Conservation (phyloP, 2,329 filamentous ascomycete genomes). For the Bertia moriformis region DNA sequence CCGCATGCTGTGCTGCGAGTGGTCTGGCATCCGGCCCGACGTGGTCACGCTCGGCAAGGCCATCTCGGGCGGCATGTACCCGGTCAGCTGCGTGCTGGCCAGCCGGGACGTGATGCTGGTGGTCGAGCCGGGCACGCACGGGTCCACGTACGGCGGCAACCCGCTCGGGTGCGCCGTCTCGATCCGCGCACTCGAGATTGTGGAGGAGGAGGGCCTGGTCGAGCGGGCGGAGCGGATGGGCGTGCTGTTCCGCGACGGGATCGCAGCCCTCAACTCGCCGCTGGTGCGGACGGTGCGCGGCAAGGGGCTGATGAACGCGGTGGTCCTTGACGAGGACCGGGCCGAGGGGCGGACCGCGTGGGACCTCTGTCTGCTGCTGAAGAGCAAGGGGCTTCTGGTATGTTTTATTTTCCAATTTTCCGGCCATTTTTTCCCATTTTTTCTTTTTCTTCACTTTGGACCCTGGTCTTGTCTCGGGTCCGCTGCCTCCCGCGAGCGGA, state of each 20-base stretch:
- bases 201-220: conserved; percentile 81
- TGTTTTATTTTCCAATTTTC: conserved; percentile 20
- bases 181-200: conserved; percentile 83
- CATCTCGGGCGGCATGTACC: conserved; percentile 96
- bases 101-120: conserved; percentile 88
- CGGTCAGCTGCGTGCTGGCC: conserved; percentile 84
- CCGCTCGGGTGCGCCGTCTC: conserved; percentile 89
- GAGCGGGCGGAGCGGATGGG: conserved; percentile 70
- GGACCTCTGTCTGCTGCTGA: conserved; percentile 91
- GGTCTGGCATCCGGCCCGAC: conserved; percentile 89
- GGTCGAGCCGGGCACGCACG: conserved; percentile 89
- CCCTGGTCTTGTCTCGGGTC: conserved; percentile 4
- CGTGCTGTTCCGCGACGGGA: conserved; percentile 65
- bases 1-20: conserved; percentile 83
- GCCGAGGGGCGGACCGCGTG: conserved; percentile 78
- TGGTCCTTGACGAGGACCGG: conserved; percentile 83
- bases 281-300: conserved; percentile 74
- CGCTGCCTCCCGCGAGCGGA: conserved; percentile 2
- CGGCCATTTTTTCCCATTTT: conserved; percentile 1
- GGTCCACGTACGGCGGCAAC: conserved; percentile 96
- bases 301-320: conserved; percentile 87
- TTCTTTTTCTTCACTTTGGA: conserved; percentile 3
- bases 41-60: conserved; percentile 91
- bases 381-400: conserved; percentile 86
- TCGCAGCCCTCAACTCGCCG: conserved; percentile 62